A percentile compares a stretch with the other conserved stretches of the same genome.
Conservation (phyloP, 768 basidiomycete species). For the Asterophora lycoperdoides region DNA sequence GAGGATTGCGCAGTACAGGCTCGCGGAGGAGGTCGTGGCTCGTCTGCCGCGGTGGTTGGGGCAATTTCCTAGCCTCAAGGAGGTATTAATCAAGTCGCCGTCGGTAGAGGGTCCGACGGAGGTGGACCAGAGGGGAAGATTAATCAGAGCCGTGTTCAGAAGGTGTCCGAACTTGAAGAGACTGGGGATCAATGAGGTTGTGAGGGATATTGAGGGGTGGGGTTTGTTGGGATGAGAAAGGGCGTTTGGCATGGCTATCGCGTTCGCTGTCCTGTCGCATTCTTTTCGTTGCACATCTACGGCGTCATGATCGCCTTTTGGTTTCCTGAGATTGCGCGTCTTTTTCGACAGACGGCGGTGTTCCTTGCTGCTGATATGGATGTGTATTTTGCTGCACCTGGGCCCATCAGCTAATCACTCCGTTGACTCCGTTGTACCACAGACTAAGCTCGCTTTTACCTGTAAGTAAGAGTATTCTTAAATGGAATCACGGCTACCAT, state of each 20-base stretch:
- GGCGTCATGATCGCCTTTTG: too few relatives aligned
- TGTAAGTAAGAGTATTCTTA: background rate
- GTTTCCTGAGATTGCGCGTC: too few relatives aligned
- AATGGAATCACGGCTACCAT: background rate
- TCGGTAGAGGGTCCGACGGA: constrained; percentile 11
- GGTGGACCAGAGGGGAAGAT: background rate
- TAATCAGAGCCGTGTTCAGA: constrained; percentile 5
- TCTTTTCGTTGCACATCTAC: too few relatives aligned
- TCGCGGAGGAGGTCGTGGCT: constrained; percentile 13
- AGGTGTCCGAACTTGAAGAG: constrained; percentile 3
- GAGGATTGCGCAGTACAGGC: constrained; percentile 18
- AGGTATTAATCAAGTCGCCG: constrained; percentile 13
- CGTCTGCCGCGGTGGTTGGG: constrained; percentile 20
- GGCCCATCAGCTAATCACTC: too few relatives aligned
- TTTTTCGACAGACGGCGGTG: too few relatives aligned
- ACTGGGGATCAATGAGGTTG: constrained; percentile 9
- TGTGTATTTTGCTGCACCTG: too few relatives aligned
- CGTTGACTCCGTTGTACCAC: too few relatives aligned
- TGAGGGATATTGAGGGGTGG: constrained; percentile 5
- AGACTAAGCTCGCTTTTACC: too few relatives aligned
- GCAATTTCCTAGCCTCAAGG: constrained; percentile 15
- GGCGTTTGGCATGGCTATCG: background rate
- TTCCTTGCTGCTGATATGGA: too few relatives aligned
- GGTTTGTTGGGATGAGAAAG: background rate
- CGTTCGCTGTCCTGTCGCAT: background rate